Conservation (phyloP, 1,284 basidiomycete species). For the Omphalotus olearius region DNA sequence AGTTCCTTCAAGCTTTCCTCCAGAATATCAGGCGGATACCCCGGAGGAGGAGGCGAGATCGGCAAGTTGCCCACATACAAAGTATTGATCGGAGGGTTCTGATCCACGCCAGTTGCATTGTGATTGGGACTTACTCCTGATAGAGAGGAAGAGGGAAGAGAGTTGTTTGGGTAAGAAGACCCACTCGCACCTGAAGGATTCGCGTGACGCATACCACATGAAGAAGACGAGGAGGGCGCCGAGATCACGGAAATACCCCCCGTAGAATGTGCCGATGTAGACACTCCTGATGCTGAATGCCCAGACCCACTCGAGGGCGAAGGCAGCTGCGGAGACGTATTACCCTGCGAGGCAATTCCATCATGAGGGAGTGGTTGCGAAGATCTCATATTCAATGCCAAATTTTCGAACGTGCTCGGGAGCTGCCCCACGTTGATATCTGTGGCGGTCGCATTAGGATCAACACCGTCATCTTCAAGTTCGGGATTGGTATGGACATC, state of each 20-base stretch:
- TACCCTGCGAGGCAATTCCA: constrained; percentile 23
- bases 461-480: constrained; percentile 16
- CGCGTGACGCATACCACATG: neutral
- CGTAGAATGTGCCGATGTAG: neutral
- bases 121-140: constrained; percentile 11
- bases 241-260: neutral
- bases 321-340: constrained; percentile 44
- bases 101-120: constrained; percentile 69
- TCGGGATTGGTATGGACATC: constrained; percentile 9
- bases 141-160: neutral
- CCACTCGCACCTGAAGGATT: neutral
- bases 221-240: constrained; percentile 1
- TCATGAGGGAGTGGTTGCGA: neutral
- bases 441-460: constrained; percentile 33
- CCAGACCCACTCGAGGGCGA: constrained; percentile 31
- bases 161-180: neutral
- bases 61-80: constrained; percentile 94
- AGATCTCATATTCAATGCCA: constrained; percentile 36
- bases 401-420: constrained; percentile 35
- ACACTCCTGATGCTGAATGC: neutral
- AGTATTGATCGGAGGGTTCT: constrained; percentile 93
- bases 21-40: constrained; percentile 72
- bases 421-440: constrained; percentile 33
- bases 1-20: constrained; percentile 83
- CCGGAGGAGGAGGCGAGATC: constrained; percentile 59